A percentile compares a stretch with the other conserved stretches of the same genome.
phyloP scores from a whole-genome alignment of 2,329 filamentous ascomycete species.

The Fusarium anthophilum region DNA sequence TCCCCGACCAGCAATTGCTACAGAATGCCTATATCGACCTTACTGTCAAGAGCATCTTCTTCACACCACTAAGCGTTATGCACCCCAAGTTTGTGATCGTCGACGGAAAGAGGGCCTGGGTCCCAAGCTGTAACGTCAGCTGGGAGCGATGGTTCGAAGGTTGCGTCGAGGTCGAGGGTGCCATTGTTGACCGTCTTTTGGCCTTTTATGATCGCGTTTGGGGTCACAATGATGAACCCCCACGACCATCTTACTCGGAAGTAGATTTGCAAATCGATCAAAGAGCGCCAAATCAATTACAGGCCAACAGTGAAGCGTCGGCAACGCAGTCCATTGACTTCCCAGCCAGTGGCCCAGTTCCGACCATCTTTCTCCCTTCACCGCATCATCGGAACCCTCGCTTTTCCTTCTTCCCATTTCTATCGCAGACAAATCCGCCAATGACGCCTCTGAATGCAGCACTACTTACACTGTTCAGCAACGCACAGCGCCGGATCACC shows the following conservation, averaged over 20 bases:
- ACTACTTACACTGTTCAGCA: conserved; percentile 67
- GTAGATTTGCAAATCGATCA: background rate
- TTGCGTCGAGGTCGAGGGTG: conserved; percentile 72
- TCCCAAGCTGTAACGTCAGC: conserved; percentile 86
- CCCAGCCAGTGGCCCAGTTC: conserved; percentile 44
- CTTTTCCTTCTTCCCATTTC: conserved; percentile 69
- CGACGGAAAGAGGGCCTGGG: conserved; percentile 71
- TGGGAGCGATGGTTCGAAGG: conserved; percentile 92
- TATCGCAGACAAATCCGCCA: conserved; percentile 60
- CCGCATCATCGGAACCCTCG: conserved; percentile 74
- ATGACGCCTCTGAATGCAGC: conserved; percentile 74
- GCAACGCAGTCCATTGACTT: conserved; percentile 46
- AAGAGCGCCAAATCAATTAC: background rate
- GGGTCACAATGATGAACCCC: conserved; percentile 50
- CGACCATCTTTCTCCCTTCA: conserved; percentile 76
- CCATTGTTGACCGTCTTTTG: conserved; percentile 68
- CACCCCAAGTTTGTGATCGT: conserved; percentile 85
- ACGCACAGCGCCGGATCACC: conserved; percentile 67
- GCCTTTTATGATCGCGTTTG: conserved; percentile 77
- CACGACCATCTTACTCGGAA: background rate
- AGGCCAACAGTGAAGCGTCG: conserved; percentile 23
- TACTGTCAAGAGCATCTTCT: conserved; percentile 79
- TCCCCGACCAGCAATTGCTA: conserved; percentile 64
- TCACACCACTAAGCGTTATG: conserved; percentile 85
- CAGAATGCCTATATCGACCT: conserved; percentile 71